These are phyloP conservation scores for Elongisporangium undulatum DNA, from an alignment of 352 stramenopile genomes.

Conservation along the genomic window DNA sequence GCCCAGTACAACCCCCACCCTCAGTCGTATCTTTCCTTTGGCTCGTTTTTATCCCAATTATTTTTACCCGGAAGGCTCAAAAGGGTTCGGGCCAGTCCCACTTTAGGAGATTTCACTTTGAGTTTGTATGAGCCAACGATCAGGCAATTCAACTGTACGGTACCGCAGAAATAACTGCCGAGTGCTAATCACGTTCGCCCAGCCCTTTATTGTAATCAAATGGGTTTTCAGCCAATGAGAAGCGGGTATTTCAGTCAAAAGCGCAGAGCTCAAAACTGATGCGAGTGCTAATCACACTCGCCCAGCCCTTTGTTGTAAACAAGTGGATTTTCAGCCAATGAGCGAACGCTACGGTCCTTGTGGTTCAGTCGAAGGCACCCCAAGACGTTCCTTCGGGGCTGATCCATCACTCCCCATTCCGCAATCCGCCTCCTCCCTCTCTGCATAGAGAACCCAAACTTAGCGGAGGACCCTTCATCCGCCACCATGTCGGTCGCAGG, in stretches of 20 bases:
- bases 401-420: not conserved
- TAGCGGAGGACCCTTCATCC: not conserved
- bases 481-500: not conserved
- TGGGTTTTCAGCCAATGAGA: not conserved
- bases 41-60: not conserved
- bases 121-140: not conserved
- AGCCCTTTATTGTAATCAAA: not conserved
- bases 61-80: not conserved
- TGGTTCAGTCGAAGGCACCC: not conserved
- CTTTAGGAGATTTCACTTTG: not conserved
- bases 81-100: not conserved
- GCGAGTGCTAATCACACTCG: not conserved
- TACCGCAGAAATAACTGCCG: not conserved
- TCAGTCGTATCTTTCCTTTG: not conserved
- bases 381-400: not conserved
- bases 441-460: not conserved
- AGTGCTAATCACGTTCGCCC: not conserved
- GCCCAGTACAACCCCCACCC: not conserved
- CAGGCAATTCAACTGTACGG: not conserved
- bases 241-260: not conserved
- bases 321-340: slow-evolving; percentile 1
- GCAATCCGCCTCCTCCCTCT: not conserved
- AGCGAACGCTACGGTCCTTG: not conserved
- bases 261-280: not conserved
- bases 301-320: slow-evolving; percentile 2